Evolutionary conservation across 1,284 basidiomycete species (phyloP).

Genomic region (Ganoderma multipileum): DNA sequence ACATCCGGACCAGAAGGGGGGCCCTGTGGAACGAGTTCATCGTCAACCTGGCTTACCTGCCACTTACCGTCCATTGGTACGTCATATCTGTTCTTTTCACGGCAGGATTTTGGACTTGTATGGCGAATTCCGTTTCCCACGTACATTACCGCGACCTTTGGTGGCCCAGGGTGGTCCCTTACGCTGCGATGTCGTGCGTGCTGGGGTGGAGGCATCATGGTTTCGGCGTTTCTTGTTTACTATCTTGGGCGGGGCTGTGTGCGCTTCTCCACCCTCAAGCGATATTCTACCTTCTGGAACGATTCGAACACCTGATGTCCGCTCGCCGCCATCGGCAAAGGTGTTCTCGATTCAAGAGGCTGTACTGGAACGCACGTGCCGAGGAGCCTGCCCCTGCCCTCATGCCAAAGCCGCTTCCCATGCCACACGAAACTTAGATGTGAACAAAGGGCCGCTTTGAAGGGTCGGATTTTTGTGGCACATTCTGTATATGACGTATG

Average conservation of each 20-base stretch:
- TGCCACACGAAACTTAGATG: background rate
- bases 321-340: conserved; percentile 5
- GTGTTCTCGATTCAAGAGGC: conserved; percentile 9
- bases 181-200: background rate
- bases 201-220: background rate
- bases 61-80: conserved; percentile 85
- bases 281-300: conserved; percentile 4
- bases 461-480: background rate
- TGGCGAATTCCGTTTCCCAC: background rate
- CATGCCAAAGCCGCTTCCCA: background rate
- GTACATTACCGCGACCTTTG: background rate
- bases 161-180: background rate
- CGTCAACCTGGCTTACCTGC: conserved; percentile 79
- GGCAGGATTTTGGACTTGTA: conserved; percentile 2
- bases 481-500: background rate
- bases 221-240: conserved; percentile 9
- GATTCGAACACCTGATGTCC: conserved; percentile 1
- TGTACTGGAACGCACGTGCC: conserved; percentile 1
- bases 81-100: conserved; percentile 32
- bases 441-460: background rate
- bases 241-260: conserved; percentile 6
- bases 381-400: background rate
- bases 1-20: conserved; percentile 66
- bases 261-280: background rate
- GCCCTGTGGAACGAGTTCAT: conserved; percentile 78